phyloP scores from a whole-genome alignment of 352 stramenopile genomes.

The Pythium brachiatum region DNA sequence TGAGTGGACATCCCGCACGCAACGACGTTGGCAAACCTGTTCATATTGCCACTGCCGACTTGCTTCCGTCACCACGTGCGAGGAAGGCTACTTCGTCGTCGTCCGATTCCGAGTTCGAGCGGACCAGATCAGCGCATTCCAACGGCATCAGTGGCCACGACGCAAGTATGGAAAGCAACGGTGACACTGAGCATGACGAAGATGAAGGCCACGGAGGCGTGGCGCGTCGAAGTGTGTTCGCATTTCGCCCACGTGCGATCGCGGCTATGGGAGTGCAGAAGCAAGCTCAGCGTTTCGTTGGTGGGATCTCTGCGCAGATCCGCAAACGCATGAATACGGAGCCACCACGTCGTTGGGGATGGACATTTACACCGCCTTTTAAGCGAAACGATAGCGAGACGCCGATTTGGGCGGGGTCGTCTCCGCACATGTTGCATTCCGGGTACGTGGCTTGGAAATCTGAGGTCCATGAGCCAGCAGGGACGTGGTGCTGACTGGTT shows the following conservation, averaged over 20 bases:
- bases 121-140: constrained; percentile 21
- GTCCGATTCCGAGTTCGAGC: constrained; percentile 23
- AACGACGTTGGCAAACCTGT: constrained; percentile 55
- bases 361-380: constrained; percentile 44
- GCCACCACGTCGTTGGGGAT: constrained; percentile 63
- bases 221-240: constrained; percentile 63
- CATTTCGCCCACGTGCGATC: constrained; percentile 44
- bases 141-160: constrained; percentile 21
- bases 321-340: constrained; percentile 72
- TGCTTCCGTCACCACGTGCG: constrained; percentile 37
- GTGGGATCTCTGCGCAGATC: constrained; percentile 74
- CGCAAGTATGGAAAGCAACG: constrained; percentile 19
- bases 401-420: constrained; percentile 62
- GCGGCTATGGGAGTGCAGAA: constrained; percentile 62
- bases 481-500: background rate
- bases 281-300: constrained; percentile 71
- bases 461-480: no score
- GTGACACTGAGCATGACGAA: constrained; percentile 3
- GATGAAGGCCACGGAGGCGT: constrained; percentile 8
- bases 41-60: constrained; percentile 46
- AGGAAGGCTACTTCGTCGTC: constrained; percentile 22
- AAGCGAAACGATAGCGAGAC: constrained; percentile 35
- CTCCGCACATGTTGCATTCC: constrained; percentile 64
- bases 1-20: constrained; percentile 61
- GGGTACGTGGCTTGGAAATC: constrained; percentile 49